Conservation (phyloP, 164 flowering plant species). For the Houttuynia cordata region DNA sequence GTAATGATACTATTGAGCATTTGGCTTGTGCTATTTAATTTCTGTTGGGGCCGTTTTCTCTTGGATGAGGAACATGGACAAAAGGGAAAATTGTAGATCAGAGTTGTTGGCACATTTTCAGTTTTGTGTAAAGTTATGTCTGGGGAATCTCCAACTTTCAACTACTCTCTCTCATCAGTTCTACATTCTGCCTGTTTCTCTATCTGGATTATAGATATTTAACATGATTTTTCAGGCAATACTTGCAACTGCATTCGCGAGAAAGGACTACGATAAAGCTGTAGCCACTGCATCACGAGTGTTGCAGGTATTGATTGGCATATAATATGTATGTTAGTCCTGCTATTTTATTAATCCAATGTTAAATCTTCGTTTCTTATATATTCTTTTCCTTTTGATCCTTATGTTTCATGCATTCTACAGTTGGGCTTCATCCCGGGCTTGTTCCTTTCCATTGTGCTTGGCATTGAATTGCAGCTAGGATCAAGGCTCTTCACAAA, state of each 20-base stretch:
- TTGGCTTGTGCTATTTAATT: too few relatives aligned
- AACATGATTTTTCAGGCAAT: constrained; percentile 67
- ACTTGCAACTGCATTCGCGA: constrained; percentile 83
- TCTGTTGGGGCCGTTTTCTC: too few relatives aligned
- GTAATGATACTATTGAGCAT: too few relatives aligned
- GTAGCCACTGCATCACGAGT: constrained; percentile 58
- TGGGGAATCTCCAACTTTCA: too few relatives aligned
- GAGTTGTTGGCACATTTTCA: too few relatives aligned
- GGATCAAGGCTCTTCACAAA: constrained; percentile 60
- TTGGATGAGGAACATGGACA: too few relatives aligned
- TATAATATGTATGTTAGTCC: not conserved
- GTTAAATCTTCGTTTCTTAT: too few relatives aligned
- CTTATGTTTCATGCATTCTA: constrained; percentile 8
- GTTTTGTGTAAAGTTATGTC: too few relatives aligned
- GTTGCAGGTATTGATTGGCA: constrained; percentile 41
- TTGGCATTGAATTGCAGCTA: constrained; percentile 52
- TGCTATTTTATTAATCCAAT: not conserved
- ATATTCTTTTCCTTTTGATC: not conserved
- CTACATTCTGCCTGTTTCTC: too few relatives aligned
- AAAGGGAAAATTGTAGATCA: too few relatives aligned
- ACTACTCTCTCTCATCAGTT: too few relatives aligned
- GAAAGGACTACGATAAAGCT: constrained; percentile 50
- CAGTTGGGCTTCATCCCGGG: constrained; percentile 79
- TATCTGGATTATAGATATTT: too few relatives aligned
- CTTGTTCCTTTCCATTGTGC: constrained; percentile 32